A percentile compares a stretch with the other conserved stretches of the same genome.
These are phyloP conservation scores for Vigna mungo DNA, from an alignment of 306 rosid genomes.

Conservation along the genomic window DNA sequence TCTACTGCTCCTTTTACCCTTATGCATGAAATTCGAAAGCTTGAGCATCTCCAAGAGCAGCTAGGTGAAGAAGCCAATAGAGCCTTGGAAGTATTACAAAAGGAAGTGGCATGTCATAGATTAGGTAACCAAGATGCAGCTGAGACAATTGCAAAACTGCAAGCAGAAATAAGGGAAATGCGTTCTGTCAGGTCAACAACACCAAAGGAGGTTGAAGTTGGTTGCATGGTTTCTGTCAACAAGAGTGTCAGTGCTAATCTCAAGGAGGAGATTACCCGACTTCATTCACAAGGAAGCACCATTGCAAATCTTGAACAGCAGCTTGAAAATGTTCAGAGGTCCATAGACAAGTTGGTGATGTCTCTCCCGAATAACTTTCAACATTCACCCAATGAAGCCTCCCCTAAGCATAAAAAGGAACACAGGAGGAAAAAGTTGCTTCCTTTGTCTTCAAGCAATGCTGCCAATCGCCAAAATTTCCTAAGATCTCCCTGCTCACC, in stretches of 20 bases:
- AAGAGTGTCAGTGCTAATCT: constrained; percentile 96
- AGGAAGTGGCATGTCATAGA: constrained; percentile 99
- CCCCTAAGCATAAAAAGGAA: constrained; percentile 77
- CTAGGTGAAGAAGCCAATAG: constrained; percentile 98
- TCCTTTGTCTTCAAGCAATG: constrained; percentile 83
- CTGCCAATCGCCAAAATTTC: constrained; percentile 68
- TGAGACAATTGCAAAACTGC: constrained; percentile 97
- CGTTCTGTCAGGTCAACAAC: constrained; percentile 61
- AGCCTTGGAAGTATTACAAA: constrained; percentile 94
- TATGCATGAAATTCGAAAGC: constrained; percentile 98
- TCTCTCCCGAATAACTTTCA: constrained; percentile 87
- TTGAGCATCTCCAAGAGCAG: constrained; percentile 98
- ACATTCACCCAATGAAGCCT: constrained; percentile 58
- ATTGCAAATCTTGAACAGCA: constrained; percentile 97
- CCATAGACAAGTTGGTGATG: constrained; percentile 98
- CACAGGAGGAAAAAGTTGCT: constrained; percentile 76
- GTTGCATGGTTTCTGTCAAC: constrained; percentile 69
- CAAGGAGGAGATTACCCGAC: constrained; percentile 96
- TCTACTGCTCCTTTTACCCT: constrained; percentile 97
- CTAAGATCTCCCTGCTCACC: constrained; percentile 95
- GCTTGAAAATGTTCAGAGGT: constrained; percentile 97
- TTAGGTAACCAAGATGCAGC: constrained; percentile 99
- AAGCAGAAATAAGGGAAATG: constrained; percentile 95
- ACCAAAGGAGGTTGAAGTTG: constrained; percentile 79
- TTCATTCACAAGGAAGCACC: constrained; percentile 98